phyloP scores from a whole-genome alignment of 108 stramenopile species.

The Nannochloropsis salina region DNA sequence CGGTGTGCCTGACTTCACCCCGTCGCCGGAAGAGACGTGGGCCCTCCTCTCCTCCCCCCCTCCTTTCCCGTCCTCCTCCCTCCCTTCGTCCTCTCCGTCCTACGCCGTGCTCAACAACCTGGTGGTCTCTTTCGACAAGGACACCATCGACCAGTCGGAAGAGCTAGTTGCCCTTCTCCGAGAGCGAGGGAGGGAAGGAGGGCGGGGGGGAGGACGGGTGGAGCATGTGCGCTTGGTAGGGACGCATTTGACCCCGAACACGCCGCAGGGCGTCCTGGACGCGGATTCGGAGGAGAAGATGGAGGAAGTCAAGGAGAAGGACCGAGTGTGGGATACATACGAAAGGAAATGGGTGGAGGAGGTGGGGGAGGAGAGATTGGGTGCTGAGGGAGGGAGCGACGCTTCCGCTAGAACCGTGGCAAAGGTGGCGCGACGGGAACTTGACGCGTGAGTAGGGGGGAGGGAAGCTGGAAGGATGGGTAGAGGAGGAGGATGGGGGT shows the following conservation, averaged over 20 bases:
- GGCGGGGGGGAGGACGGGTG: neutral
- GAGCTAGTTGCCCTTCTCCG: neutral
- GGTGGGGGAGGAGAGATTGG: neutral
- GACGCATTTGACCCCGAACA: slow-evolving; percentile 41
- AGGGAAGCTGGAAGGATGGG: neutral
- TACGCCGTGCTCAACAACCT: neutral
- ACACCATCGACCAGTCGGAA: neutral
- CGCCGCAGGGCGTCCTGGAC: slow-evolving; percentile 22
- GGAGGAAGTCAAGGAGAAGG: neutral
- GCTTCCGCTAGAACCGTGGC: neutral
- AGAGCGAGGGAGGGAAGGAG: neutral
- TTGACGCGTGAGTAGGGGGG: neutral
- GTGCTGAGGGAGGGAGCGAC: neutral
- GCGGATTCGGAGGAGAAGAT: neutral
- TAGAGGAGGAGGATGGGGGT: neutral
- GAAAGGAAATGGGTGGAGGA: neutral
- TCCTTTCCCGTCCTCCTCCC: neutral
- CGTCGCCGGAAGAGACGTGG: neutral
- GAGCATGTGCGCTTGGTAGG: slow-evolving; percentile 26
- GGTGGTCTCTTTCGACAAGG: neutral
- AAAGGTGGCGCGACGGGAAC: neutral
- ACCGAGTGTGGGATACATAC: neutral
- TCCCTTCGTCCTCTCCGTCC: neutral
- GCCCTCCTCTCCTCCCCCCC: slow-evolving; percentile 2
- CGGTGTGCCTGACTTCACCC: neutral